phyloP scores from a whole-genome alignment of 108 stramenopile genomes.

The Cylindrotheca fusiformis region DNA sequence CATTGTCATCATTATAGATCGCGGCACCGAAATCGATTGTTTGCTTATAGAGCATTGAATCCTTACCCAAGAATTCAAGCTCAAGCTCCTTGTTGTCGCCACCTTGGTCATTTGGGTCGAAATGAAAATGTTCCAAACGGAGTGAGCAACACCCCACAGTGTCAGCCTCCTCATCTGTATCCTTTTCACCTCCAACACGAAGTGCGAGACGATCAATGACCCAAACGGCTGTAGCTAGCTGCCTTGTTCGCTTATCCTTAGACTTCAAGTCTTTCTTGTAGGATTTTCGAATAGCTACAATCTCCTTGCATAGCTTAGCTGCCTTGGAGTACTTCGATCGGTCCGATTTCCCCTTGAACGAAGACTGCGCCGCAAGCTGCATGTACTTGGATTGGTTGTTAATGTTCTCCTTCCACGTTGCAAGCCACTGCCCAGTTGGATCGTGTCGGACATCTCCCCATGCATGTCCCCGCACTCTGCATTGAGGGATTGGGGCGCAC shows the following conservation, averaged over 20 bases:
- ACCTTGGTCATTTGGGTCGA: constrained; percentile 84
- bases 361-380: constrained; percentile 95
- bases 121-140: constrained; percentile 97
- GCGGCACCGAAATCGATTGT: constrained; percentile 94
- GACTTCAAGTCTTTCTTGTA: constrained; percentile 87
- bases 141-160: constrained; percentile 99
- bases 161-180: constrained; percentile 99
- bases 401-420: constrained; percentile 98
- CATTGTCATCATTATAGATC: constrained; percentile 84
- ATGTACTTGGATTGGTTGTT: constrained; percentile 97
- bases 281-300: constrained; percentile 89
- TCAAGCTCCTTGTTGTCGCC: constrained; percentile 90
- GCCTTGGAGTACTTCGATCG: constrained; percentile 98
- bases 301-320: constrained; percentile 92
- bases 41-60: constrained; percentile 99
- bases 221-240: constrained; percentile 99
- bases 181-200: constrained; percentile 99
- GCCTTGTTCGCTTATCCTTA: constrained; percentile 73
- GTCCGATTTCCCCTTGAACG: constrained; percentile 99
- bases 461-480: constrained; percentile 92
- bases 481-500: constrained; percentile 85
- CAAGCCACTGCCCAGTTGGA: constrained; percentile 96
- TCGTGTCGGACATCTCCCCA: constrained; percentile 97
- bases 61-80: constrained; percentile 99
- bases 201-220: constrained; percentile 98